Evolutionary conservation across 139 green algal species (phyloP).

Genomic region (Asterochloris erici): DNA sequence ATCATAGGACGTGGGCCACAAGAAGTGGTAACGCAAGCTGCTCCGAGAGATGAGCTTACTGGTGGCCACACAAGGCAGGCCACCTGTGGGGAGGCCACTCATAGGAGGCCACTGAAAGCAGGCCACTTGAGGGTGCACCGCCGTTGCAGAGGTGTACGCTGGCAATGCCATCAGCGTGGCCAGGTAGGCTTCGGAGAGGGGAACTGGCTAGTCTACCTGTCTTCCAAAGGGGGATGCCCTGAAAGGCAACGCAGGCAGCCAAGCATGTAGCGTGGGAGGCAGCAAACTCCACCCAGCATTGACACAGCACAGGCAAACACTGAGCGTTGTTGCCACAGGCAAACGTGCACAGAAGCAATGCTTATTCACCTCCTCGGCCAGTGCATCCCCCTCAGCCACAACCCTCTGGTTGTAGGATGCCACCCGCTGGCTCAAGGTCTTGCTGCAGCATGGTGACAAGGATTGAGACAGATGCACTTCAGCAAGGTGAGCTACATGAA

Average conservation of each 20-base stretch:
- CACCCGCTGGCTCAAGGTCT: conserved; percentile 56
- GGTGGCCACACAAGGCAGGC: no score
- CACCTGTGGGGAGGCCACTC: no score
- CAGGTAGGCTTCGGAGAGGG: no score
- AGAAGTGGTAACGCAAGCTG: neutral
- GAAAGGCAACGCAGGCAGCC: no score
- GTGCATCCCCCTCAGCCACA: conserved; percentile 57
- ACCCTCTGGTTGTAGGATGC: conserved; percentile 56
- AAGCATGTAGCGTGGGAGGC: no score
- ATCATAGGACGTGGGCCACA: neutral
- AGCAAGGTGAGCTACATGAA: neutral
- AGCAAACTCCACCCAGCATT: neutral
- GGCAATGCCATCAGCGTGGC: no score
- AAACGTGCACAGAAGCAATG: neutral
- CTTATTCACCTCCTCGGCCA: conserved; percentile 61
- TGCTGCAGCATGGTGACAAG: conserved; percentile 31
- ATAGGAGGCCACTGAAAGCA: no score
- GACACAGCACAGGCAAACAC: neutral
- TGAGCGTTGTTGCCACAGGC: no score
- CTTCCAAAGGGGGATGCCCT: no score
- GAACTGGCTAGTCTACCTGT: no score
- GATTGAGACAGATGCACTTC: neutral
- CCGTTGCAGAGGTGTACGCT: no score
- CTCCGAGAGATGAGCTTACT: neutral
- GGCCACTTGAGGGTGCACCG: no score